A percentile compares a stretch with the other conserved stretches of the same genome.
Evolutionary conservation across 2,329 filamentous ascomycete species (phyloP).

Genomic region (Aspergillus sp.): DNA sequence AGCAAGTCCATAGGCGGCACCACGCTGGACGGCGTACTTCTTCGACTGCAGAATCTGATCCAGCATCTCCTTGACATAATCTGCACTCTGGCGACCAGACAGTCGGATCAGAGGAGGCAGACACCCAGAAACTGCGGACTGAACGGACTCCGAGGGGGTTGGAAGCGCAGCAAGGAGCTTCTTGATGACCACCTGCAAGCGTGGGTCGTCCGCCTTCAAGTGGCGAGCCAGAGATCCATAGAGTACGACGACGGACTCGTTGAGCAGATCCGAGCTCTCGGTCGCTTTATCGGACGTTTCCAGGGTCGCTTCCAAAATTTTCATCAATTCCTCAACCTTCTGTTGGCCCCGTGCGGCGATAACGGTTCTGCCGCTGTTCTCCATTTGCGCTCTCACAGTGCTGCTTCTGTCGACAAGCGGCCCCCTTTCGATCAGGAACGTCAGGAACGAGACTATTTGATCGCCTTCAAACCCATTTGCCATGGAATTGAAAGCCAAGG

Average conservation of each 20-base stretch:
- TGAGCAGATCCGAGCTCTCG: constrained; percentile 76
- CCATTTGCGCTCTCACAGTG: constrained; percentile 77
- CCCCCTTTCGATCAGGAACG: constrained; percentile 75
- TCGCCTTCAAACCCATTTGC: constrained; percentile 58
- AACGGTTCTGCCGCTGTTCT: constrained; percentile 73
- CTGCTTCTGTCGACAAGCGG: constrained; percentile 76
- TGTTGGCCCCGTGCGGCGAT: constrained; percentile 73
- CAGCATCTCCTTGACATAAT: constrained; percentile 72
- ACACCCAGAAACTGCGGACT: constrained; percentile 92
- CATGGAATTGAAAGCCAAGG: constrained; percentile 75
- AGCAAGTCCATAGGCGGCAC: constrained; percentile 87
- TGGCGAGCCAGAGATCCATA: constrained; percentile 91
- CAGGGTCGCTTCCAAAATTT: constrained; percentile 79
- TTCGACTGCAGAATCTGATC: constrained; percentile 78
- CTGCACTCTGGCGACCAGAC: constrained; percentile 64
- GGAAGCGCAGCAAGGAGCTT: constrained; percentile 77
- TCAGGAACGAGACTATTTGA: constrained; percentile 67
- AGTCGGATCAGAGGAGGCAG: constrained; percentile 81
- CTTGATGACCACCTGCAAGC: constrained; percentile 79
- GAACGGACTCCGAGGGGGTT: constrained; percentile 91
- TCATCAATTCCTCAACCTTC: constrained; percentile 83
- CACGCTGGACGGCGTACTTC: constrained; percentile 84
- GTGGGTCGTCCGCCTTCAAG: constrained; percentile 71
- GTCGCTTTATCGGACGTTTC: constrained; percentile 75
- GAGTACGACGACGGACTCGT: constrained; percentile 94